phyloP scores from a whole-genome alignment of 1,284 basidiomycete species.

The Sanghuangporus sanghuang region DNA sequence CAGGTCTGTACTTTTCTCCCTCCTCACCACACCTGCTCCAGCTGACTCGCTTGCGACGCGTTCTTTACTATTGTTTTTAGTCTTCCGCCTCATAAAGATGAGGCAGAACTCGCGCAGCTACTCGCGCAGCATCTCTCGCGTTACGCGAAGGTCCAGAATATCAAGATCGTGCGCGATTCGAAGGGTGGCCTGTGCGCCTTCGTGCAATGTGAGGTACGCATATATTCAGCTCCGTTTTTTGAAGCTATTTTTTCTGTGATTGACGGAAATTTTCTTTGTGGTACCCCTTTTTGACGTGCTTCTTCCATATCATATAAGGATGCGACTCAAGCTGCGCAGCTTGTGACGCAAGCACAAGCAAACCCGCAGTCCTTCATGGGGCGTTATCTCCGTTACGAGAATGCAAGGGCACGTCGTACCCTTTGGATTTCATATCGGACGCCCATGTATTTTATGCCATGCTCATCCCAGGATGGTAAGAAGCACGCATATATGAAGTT shows the following conservation, averaged over 20 bases:
- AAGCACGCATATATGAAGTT: not conserved
- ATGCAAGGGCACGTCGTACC: slow-evolving; percentile 69
- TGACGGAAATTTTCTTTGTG: not conserved
- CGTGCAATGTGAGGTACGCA: slow-evolving; percentile 69
- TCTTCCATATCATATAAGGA: slow-evolving; percentile 36
- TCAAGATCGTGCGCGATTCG: slow-evolving; percentile 71
- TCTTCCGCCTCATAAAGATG: slow-evolving; percentile 62
- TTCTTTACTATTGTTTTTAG: slow-evolving; percentile 31
- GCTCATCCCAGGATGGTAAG: slow-evolving; percentile 19
- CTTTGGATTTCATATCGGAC: slow-evolving; percentile 65
- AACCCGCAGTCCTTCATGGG: slow-evolving; percentile 58
- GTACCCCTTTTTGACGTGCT: not conserved
- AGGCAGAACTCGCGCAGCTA: slow-evolving; percentile 49
- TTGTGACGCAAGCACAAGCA: slow-evolving; percentile 56
- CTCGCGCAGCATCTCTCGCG: slow-evolving; percentile 60
- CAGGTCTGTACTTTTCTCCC: slow-evolving; percentile 40
- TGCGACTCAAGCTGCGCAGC: slow-evolving; percentile 46
- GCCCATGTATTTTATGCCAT: slow-evolving; percentile 38
- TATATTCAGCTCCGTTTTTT: slow-evolving; percentile 20
- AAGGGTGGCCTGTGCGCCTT: slow-evolving; percentile 76
- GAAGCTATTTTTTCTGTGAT: slow-evolving; percentile 11
- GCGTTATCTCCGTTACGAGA: slow-evolving; percentile 65
- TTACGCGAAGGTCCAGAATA: slow-evolving; percentile 54
- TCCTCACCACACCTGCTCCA: slow-evolving; percentile 1
- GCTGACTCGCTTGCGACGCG: not conserved